Base-by-base conservation (phyloP, 495 filamentous ascomycete genomes). In the Hypoxylon crocopeplum region DNA sequence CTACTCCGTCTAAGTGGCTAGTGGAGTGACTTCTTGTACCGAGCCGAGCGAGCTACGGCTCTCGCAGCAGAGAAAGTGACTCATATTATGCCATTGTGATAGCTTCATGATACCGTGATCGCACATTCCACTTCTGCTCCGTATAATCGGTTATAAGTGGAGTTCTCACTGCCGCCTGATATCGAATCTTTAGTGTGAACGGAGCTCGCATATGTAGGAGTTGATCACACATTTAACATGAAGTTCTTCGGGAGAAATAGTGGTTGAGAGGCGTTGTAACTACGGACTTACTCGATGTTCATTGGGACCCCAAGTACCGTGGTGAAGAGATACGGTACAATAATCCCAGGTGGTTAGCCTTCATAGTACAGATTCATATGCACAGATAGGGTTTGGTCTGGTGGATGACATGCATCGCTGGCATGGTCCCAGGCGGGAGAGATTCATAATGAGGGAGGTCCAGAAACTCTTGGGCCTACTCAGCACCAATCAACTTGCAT, bases 401-500 rank as follows among this genome's bases (percentile, higher is more conserved):
- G 36, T 54, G 37, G 45, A 64, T 64, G 50, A 64, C 54, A 40
- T 59, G 61, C 49, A 50, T 50, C 38, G 48, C 49, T 58, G 45
- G 49, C 54, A 57, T 27, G 27, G 40, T 40, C 44, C 25, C 22
- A 56, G 41, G 33, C 42, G 24, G 42, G 15, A 49, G 45, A 59
- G 39, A 29, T 55, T 64, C 61, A 34, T 32, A 24, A 55, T 50
- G 37, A 53, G 32, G 48, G 50, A 60, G 56, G 62, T 57, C 62
- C 47, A 66, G 51, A 60, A 56, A 53, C 40, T 48, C 34, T 40
- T 48, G 30, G 52, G 30, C 8, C 17, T 25, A 40, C 33, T 25
- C 40, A 30, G 29, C 52, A 41, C 62, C 62, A 66, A 66, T 66
- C 57, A 54, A 48, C 42, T 32, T 40, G 51, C 51, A 66, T 57